These are phyloP conservation scores for Abrus precatorius DNA, from an alignment of 306 rosid genomes.

Conservation along the genomic window DNA sequence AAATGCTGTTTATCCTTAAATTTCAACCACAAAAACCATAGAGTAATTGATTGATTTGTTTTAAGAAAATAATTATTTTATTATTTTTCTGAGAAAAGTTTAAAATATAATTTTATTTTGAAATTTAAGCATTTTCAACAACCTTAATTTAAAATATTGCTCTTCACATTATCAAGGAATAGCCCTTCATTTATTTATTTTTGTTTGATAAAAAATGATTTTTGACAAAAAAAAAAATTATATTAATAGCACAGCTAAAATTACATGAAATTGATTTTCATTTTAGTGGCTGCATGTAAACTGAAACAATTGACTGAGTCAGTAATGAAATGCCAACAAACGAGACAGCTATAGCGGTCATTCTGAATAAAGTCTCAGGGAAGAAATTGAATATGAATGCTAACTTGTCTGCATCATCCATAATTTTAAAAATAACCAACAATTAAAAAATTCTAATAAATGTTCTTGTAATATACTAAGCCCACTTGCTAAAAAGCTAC, in stretches of 20 bases:
- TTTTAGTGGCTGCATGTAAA: neutral
- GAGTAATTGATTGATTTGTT: neutral
- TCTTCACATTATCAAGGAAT: too few species aligned
- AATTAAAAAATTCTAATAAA: neutral
- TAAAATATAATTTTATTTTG: neutral
- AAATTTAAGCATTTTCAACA: neutral
- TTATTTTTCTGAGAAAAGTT: neutral
- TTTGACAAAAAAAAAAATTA: too few species aligned
- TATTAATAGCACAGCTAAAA: too few species aligned
- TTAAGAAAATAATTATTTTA: too few species aligned
- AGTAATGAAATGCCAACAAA: constrained; percentile 47
- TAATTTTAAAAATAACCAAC: constrained; percentile 4
- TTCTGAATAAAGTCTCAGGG: constrained; percentile 23
- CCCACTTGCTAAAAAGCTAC: constrained; percentile 47
- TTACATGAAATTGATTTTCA: neutral
- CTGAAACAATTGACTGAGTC: neutral
- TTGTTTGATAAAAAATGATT: too few species aligned
- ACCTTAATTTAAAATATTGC: too few species aligned
- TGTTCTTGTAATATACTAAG: neutral
- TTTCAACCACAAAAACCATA: neutral
- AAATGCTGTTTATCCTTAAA: neutral
- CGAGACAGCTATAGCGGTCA: constrained; percentile 48
- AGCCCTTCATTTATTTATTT: too few species aligned
- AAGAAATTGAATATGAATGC: constrained; percentile 36
- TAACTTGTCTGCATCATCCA: constrained; percentile 45